Base-by-base conservation (phyloP, 2,329 filamentous ascomycete genomes). In the Pezizomycotina sp. region DNA sequence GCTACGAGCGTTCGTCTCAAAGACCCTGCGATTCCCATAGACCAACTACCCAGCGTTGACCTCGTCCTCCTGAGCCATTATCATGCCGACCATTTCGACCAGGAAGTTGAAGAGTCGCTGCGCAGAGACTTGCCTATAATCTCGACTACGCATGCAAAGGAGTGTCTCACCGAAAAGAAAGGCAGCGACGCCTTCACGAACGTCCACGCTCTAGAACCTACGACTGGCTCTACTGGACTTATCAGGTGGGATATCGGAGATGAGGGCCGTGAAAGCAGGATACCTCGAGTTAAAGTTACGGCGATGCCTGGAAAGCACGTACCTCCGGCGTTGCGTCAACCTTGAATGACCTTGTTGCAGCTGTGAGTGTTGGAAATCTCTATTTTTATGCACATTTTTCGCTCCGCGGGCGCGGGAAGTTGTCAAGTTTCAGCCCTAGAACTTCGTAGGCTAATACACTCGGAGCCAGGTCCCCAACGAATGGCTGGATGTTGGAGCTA, bases 291-390 rank as follows among this genome's bases (percentile, higher is more conserved):
- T 26, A 69, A 68, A 46, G 61, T 75, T 13, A 73, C 68, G 1
- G 71, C 60, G 2, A 72, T 70, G 65, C 73, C 72, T 0, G 73
- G 69, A 2, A 73, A 75, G 49, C 72, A 77, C 50, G 64, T 77
- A 4, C 62, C 65, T 1, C 54, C 56, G 13, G 50, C 20, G 16
- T 65, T 2, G 47, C 58, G 12, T 53, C 58, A 9, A 60, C 56
- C 10, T 38, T 56, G 27, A 69, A 68, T 48, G 59, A 66, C 18
- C 12, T 24, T 31, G n/a, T n/a, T n/a, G n/a, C n/a, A n/a, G n/a
- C n/a, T n/a, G n/a, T n/a, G n/a, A n/a, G n/a, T n/a, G n/a, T n/a
- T n/a, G n/a, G n/a, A n/a, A n/a, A n/a, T n/a, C n/a, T n/a, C n/a
- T n/a, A n/a, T n/a, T n/a, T 7, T 24, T 10, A 9, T 14, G 22